Evolutionary conservation across 495 filamentous ascomycete genomes (phyloP).

Genomic region (Usnea hakonensis): DNA sequence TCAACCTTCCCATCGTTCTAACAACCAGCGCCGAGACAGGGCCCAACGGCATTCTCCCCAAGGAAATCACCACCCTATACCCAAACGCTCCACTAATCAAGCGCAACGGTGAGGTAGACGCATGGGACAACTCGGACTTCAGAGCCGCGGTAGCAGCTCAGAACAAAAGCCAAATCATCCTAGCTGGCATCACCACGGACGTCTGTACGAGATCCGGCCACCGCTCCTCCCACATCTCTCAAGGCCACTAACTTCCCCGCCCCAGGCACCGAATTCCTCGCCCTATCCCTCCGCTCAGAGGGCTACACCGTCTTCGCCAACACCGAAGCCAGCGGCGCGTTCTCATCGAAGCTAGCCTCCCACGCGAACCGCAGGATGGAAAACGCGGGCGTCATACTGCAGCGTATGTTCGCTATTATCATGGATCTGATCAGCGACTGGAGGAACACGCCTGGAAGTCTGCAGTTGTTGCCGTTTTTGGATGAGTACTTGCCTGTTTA

Average conservation of each 20-base stretch:
- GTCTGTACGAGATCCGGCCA: conserved; percentile 43
- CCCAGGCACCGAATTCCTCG: conserved; percentile 50
- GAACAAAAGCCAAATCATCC: conserved; percentile 61
- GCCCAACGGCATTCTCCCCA: conserved; percentile 61
- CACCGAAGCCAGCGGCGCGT: conserved; percentile 62
- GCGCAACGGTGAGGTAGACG: conserved; percentile 69
- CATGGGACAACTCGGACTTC: conserved; percentile 73
- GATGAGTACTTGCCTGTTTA: conserved; percentile 49
- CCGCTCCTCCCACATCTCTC: not conserved
- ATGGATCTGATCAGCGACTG: conserved; percentile 75
- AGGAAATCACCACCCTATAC: conserved; percentile 62
- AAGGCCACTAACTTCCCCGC: not conserved
- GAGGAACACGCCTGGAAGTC: conserved; percentile 58
- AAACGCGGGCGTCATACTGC: conserved; percentile 55
- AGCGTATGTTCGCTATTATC: conserved; percentile 59
- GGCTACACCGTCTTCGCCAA: conserved; percentile 76
- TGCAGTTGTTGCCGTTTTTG: conserved; percentile 55
- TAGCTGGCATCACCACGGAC: conserved; percentile 69
- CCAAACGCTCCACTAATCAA: conserved; percentile 58
- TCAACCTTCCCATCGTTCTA: conserved; percentile 61
- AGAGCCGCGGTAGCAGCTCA: conserved; percentile 55
- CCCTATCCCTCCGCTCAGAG: conserved; percentile 59
- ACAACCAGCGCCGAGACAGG: conserved; percentile 57
- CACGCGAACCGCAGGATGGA: conserved; percentile 61
- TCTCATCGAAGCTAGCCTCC: conserved; percentile 46